Base-by-base conservation (phyloP, 345 rosid species). In the Linum tenue region DNA sequence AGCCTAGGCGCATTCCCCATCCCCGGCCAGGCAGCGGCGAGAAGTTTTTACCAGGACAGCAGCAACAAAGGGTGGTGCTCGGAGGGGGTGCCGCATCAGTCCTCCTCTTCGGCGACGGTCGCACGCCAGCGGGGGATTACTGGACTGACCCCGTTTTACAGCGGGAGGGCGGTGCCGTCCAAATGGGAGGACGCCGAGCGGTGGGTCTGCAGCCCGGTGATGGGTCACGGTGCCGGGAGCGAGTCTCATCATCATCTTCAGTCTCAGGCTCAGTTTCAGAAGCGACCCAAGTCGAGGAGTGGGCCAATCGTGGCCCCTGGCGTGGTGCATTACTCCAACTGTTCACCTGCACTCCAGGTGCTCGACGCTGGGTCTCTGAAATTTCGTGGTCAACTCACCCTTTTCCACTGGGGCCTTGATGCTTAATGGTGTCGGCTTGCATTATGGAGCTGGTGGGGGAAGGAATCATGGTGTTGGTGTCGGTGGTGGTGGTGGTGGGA, bases 11-110 rank as follows among this genome's bases (percentile, higher is more conserved):
- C n/a, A n/a, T n/a, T n/a, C n/a, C n/a, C n/a, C n/a, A n/a, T n/a
- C n/a, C n/a, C n/a, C n/a, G n/a, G n/a, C n/a, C n/a, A n/a, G n/a
- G n/a, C n/a, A n/a, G n/a, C n/a, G n/a, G n/a, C n/a, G n/a, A n/a
- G n/a, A n/a, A n/a, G n/a, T n/a, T n/a, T n/a, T n/a, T n/a, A n/a
- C n/a, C n/a, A n/a, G n/a, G n/a, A n/a, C n/a, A n/a, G n/a, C n/a
- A n/a, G n/a, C n/a, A n/a, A n/a, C n/a, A n/a, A n/a, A n/a, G 99
- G 95, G 67, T 94, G 99, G 97, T 86, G 92, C 78, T 90, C 99
- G 0, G 97, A 94, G 73, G 74, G 97, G 56, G 95, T 94, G 44
- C 82, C 99, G 1, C 68, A 71, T 76, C 87, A 84, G 59, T 68
- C 77, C 48, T 69, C 58, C 55, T 82, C 81, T 16, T 85, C 76